Percentiles rank a stretch among this genome's conserved stretches.
phyloP scores from a whole-genome alignment of 2,329 filamentous ascomycete species.

The Incumbomyces lentus region DNA sequence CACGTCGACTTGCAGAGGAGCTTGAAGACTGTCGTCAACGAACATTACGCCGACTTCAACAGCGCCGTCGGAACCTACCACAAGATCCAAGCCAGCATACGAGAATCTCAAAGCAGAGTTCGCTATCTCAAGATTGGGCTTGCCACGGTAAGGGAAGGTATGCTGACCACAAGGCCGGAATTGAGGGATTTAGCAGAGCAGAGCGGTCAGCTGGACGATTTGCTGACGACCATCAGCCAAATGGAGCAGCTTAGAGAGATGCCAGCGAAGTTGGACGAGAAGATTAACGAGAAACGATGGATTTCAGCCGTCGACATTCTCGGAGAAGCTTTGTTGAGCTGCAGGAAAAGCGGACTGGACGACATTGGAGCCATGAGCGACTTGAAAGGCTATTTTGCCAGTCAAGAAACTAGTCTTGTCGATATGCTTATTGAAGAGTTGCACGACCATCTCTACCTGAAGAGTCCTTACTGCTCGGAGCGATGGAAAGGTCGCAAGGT shows the following conservation, averaged over 20 bases:
- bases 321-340: slow-evolving; percentile 71
- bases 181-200: slow-evolving; percentile 78
- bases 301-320: slow-evolving; percentile 84
- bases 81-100: slow-evolving; percentile 92
- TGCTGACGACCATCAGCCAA: slow-evolving; percentile 71
- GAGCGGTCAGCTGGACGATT: slow-evolving; percentile 81
- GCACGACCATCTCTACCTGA: slow-evolving; percentile 93
- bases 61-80: slow-evolving; percentile 98
- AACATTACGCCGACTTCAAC: slow-evolving; percentile 98
- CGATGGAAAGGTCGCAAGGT: slow-evolving; percentile 68
- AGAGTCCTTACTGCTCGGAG: slow-evolving; percentile 94
- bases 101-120: slow-evolving; percentile 75
- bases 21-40: slow-evolving; percentile 89
- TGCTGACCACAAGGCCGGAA: slow-evolving; percentile 80
- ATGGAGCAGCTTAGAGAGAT: slow-evolving; percentile 82
- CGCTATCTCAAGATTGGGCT: slow-evolving; percentile 75
- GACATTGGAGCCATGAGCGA: slow-evolving; percentile 82
- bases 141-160: slow-evolving; percentile 64
- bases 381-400: slow-evolving; percentile 74
- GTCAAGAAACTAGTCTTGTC: slow-evolving; percentile 83
- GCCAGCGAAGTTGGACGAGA: slow-evolving; percentile 83
- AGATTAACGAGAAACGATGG: slow-evolving; percentile 94
- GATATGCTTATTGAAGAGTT: slow-evolving; percentile 96
- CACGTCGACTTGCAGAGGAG: slow-evolving; percentile 85
- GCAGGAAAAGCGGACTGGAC: slow-evolving; percentile 80